Percentiles rank a stretch among this genome's conserved stretches.
Evolutionary conservation across 2,329 filamentous ascomycete genomes (phyloP).

Genomic region (Colletotrichum musae): DNA sequence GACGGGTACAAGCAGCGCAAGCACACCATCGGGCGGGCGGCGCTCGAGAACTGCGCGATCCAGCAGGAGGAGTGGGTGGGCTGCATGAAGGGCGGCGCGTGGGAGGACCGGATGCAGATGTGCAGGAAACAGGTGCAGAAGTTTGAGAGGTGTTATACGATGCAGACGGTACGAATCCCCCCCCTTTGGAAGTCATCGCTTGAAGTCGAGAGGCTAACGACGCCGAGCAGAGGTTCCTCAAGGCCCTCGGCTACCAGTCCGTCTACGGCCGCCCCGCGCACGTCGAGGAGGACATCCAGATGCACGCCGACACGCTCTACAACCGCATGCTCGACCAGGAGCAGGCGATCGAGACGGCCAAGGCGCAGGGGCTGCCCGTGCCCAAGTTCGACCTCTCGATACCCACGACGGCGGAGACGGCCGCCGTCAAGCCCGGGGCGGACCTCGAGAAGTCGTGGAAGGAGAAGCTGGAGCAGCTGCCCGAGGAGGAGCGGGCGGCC

Average conservation of each 20-base stretch:
- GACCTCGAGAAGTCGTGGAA: conserved; percentile 67
- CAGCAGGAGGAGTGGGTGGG: conserved; percentile 87
- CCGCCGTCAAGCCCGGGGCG: conserved; percentile 50
- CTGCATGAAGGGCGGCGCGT: conserved; percentile 83
- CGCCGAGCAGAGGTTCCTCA: conserved; percentile 79
- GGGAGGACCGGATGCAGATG: conserved; percentile 80
- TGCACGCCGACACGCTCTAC: conserved; percentile 94
- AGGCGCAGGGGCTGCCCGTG: conserved; percentile 69
- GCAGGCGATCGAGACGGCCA: conserved; percentile 77
- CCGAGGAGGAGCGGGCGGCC: conserved; percentile 69
- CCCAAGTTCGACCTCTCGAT: conserved; percentile 74
- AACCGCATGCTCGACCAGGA: conserved; percentile 90
- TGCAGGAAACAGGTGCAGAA: conserved; percentile 82
- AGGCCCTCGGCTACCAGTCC: conserved; percentile 88
- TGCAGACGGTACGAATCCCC: conserved; percentile 77
- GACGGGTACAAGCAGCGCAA: conserved; percentile 89
- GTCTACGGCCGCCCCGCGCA: conserved; percentile 74
- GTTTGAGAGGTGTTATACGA: conserved; percentile 90
- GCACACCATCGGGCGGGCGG: conserved; percentile 81
- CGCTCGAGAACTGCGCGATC: conserved; percentile 92
- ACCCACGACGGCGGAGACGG: conserved; percentile 46
- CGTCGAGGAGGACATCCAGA: conserved; percentile 90
- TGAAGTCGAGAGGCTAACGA: neutral
- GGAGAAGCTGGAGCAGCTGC: conserved; percentile 70
- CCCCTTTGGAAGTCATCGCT: neutral